phyloP scores from a whole-genome alignment of 805 yeast genomes.

The Sungouiozyma intestinalis region DNA sequence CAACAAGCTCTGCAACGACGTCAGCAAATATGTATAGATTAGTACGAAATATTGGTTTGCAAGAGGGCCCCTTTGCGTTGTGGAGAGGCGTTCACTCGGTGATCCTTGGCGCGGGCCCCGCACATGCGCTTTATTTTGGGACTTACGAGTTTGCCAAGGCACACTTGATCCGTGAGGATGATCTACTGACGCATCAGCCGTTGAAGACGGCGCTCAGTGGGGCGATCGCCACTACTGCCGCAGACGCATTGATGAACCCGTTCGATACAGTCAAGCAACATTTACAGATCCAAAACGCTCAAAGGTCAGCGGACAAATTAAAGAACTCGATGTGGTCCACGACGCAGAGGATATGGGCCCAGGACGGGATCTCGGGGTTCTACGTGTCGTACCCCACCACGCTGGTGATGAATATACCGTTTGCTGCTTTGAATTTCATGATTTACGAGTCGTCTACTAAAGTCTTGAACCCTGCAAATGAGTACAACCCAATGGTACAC shows the following conservation, averaged over 20 bases:
- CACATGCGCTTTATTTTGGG: slow-evolving; percentile 94
- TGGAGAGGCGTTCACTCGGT: slow-evolving; percentile 95
- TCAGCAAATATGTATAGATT: slow-evolving; percentile 42
- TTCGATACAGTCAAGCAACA: slow-evolving; percentile 92
- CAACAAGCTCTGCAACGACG: slow-evolving; percentile 11
- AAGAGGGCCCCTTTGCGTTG: slow-evolving; percentile 79
- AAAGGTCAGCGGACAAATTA: slow-evolving; percentile 16
- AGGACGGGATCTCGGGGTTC: slow-evolving; percentile 70
- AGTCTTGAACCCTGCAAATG: slow-evolving; percentile 62
- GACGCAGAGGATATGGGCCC: background rate
- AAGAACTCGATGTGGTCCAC: slow-evolving; percentile 38
- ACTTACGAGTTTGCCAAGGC: slow-evolving; percentile 70
- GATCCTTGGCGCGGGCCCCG: slow-evolving; percentile 97
- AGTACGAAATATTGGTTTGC: slow-evolving; percentile 63
- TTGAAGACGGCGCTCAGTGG: slow-evolving; percentile 81
- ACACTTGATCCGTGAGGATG: slow-evolving; percentile 27
- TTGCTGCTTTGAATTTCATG: slow-evolving; percentile 89
- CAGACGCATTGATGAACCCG: slow-evolving; percentile 96
- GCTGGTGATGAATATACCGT: slow-evolving; percentile 81
- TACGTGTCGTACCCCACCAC: slow-evolving; percentile 93
- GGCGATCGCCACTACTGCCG: slow-evolving; percentile 81
- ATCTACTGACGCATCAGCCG: slow-evolving; percentile 47
- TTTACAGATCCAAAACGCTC: slow-evolving; percentile 54
- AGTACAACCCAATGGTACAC: slow-evolving; percentile 82
- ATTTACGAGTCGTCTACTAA: slow-evolving; percentile 80